These are phyloP conservation scores for Calophaca sinica DNA, from an alignment of 306 rosid species.

Conservation along the genomic window DNA sequence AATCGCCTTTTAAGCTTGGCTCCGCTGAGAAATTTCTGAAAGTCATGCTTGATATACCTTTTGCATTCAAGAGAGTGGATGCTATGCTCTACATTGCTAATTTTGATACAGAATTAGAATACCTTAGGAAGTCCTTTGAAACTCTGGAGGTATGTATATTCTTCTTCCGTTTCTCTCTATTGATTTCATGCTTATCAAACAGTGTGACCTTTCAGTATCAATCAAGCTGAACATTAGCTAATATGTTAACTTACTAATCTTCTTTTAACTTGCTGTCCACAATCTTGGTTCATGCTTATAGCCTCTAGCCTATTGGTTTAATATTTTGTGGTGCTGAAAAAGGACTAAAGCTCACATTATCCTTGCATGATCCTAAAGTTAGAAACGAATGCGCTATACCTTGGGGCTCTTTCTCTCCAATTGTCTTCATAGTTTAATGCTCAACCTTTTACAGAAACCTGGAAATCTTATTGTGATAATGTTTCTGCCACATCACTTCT, in stretches of 20 bases:
- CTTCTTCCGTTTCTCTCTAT: not conserved
- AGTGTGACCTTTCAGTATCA: not conserved
- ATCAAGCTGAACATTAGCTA: not conserved
- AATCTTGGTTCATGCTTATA: not conserved
- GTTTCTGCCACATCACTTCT: too few species aligned
- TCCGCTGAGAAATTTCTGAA: slow-evolving; percentile 95
- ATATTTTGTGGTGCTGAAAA: not conserved
- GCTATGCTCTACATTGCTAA: slow-evolving; percentile 93
- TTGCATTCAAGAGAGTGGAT: slow-evolving; percentile 88
- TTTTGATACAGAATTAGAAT: slow-evolving; percentile 91
- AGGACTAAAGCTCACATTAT: not conserved
- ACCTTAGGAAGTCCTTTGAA: slow-evolving; percentile 72
- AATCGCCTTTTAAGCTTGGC: slow-evolving; percentile 83
- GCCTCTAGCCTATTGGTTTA: too few species aligned
- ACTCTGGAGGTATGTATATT: slow-evolving; percentile 73
- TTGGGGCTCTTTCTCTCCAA: not conserved
- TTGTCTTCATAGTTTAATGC: not conserved
- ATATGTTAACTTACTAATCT: not conserved
- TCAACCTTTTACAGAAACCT: not conserved
- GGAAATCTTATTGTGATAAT: not conserved
- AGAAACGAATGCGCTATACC: not conserved
- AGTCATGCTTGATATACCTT: slow-evolving; percentile 84
- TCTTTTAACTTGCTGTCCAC: not conserved
- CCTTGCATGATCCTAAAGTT: slow-evolving; percentile 11
- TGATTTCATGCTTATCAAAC: not conserved